phyloP scores from a whole-genome alignment of 345 rosid genomes.

The Cardamine chenopodiifolia region DNA sequence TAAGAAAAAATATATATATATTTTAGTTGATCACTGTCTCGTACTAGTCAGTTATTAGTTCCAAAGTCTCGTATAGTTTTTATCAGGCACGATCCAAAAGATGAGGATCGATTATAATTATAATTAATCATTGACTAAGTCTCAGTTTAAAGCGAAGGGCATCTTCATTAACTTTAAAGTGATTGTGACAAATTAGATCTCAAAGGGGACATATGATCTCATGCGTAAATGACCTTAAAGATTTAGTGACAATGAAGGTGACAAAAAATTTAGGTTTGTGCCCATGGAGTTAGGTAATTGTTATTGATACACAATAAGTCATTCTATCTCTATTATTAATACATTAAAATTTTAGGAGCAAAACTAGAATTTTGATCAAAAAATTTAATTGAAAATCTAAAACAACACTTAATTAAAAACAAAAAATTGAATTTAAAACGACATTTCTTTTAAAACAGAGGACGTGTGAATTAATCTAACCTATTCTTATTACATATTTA shows the following conservation, averaged over 20 bases:
- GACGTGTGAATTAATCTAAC: too few species aligned
- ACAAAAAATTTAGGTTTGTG: background rate
- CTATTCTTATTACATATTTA: background rate
- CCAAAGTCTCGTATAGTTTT: background rate
- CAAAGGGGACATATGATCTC: constrained; percentile 39
- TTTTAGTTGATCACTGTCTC: background rate
- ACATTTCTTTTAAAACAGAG: background rate
- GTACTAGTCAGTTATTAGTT: background rate
- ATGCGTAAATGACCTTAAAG: constrained; percentile 28
- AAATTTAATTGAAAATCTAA: too few species aligned
- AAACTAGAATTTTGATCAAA: too few species aligned
- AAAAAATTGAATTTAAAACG: too few species aligned
- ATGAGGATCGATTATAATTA: constrained; percentile 10
- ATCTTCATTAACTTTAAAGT: constrained; percentile 13
- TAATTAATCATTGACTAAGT: constrained; percentile 24
- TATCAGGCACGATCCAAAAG: constrained; percentile 18
- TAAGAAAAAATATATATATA: too few species aligned
- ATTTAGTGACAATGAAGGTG: constrained; percentile 11
- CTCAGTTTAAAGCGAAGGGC: constrained; percentile 7
- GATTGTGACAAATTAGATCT: constrained; percentile 36
- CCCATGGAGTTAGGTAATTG: constrained; percentile 32
- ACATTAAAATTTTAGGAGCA: too few species aligned
- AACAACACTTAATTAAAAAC: too few species aligned
- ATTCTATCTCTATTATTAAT: too few species aligned
- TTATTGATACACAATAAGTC: constrained; percentile 1